Percentiles rank a stretch among this genome's conserved stretches.
Conservation (phyloP, 306 rosid genomes). For the Casuarina glauca region DNA sequence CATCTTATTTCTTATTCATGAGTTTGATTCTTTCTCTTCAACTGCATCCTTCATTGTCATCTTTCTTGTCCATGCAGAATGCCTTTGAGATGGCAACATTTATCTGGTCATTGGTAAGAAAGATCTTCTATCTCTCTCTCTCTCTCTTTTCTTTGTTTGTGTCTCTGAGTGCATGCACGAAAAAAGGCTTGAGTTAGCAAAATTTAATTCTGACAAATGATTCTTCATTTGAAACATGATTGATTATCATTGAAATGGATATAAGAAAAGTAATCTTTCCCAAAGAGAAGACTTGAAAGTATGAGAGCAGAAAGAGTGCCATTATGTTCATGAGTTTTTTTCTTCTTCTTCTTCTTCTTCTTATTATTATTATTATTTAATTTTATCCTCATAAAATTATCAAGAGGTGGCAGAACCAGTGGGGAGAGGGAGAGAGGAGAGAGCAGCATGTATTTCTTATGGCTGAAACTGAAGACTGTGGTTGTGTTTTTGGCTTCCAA, state of each 20-base stretch:
- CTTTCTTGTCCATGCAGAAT: conserved; percentile 55
- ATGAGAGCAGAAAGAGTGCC: background rate
- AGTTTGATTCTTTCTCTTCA: conserved; percentile 12
- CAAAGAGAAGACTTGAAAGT: background rate
- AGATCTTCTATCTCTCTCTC: conserved; percentile 2
- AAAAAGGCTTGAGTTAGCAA: background rate
- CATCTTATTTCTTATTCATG: conserved; percentile 2
- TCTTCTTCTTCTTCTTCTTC: too few species aligned
- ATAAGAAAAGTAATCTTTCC: background rate
- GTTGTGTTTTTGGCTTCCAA: background rate
- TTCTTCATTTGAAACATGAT: background rate
- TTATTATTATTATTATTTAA: too few species aligned
- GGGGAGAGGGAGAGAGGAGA: background rate
- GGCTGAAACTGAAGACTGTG: background rate
- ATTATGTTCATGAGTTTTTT: background rate
- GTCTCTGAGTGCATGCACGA: background rate
- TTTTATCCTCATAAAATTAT: background rate
- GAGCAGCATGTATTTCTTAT: background rate
- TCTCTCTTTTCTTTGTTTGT: background rate
- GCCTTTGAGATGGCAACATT: conserved; percentile 96
- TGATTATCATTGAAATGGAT: background rate
- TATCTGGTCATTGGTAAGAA: conserved; percentile 91
- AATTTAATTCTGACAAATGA: background rate
- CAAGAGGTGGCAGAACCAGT: too few species aligned
- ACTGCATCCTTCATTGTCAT: conserved; percentile 21